Base-by-base conservation (phyloP, 768 basidiomycete species). In the Xanthoconium purpureum region DNA sequence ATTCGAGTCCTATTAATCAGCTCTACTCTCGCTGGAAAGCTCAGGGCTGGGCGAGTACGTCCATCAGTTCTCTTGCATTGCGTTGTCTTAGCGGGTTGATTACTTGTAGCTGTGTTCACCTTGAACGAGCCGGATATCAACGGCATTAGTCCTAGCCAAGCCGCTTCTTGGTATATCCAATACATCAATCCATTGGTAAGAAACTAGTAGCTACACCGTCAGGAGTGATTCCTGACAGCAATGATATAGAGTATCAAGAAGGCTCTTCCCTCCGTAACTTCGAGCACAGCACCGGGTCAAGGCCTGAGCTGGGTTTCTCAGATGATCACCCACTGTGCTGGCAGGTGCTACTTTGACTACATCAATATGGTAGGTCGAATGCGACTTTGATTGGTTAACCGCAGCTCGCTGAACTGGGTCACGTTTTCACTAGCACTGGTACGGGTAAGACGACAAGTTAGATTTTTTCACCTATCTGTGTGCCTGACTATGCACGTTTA, bases 91-190 rank as follows among this genome's bases (percentile, higher is more conserved):
- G 12, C 0, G 11, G 18, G 30, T 43, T 54, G 20, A 47, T 45
- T 7, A 3, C 18, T 3, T 24, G 5, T 44, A 71, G 73, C 65
- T 12, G 71, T 74, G 7, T 73, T 73, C 59, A 73, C 49, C 47
- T 51, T 76, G 61, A 75, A 75, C 45, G 74, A 75, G 52, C 74
- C 74, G 2, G 74, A 75, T 50, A 37, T 65, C 57, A 70, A 66
- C 11, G 63, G 63, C 5, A 73, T 71, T 43, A 43, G 49, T 18
- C 68, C 74, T 8, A 52, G 50, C 29, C 32, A 62, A 24, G 74
- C 75, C 5, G 75, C 74, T 28, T 57, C 63, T 24, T 75, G 74
- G 74, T 75, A 75, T 37, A 75, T 64, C 13, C 13, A 72, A 46
- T 62, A 72, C 45, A 65, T 75, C 28, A 76, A 75, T 53, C 73